A percentile compares a stretch with the other conserved stretches of the same genome.
phyloP scores from a whole-genome alignment of 1,139 yeast species.

The Scheffersomyces cryptocercus region DNA sequence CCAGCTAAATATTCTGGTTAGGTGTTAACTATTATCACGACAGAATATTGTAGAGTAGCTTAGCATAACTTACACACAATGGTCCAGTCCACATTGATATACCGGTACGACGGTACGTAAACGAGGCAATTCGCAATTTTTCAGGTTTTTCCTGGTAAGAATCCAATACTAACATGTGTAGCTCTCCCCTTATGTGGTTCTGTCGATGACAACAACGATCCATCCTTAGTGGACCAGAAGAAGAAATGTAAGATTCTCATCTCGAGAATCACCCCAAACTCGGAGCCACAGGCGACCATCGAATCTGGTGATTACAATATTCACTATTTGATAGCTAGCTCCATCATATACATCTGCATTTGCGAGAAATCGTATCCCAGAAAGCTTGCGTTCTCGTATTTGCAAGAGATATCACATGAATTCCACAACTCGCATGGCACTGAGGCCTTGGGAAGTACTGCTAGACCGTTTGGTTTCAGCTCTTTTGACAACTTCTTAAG shows the following conservation, averaged over 20 bases:
- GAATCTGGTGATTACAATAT: constrained; percentile 76
- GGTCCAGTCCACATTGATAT: constrained; percentile 74
- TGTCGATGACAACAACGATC: constrained; percentile 73
- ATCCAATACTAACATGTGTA: constrained; percentile 21
- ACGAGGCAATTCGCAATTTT: background rate
- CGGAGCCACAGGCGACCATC: constrained; percentile 84
- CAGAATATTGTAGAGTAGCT: background rate
- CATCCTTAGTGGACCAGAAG: constrained; percentile 70
- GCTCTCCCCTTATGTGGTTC: constrained; percentile 93
- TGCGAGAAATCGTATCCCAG: constrained; percentile 81
- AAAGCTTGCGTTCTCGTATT: constrained; percentile 84
- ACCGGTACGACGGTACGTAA: constrained; percentile 68
- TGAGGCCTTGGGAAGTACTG: constrained; percentile 60
- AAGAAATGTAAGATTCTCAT: constrained; percentile 80
- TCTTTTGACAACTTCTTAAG: constrained; percentile 81
- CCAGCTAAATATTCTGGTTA: no score
- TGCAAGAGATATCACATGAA: constrained; percentile 79
- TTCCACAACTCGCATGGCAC: constrained; percentile 77
- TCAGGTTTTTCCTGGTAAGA: no score
- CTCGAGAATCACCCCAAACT: constrained; percentile 72
- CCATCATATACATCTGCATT: constrained; percentile 74
- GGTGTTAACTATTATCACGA: no score
- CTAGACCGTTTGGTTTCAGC: constrained; percentile 88
- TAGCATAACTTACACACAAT: constrained; percentile 23
- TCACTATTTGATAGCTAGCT: constrained; percentile 67